These are phyloP conservation scores for Ochetophila trinervis DNA, from an alignment of 306 rosid genomes.

Conservation along the genomic window DNA sequence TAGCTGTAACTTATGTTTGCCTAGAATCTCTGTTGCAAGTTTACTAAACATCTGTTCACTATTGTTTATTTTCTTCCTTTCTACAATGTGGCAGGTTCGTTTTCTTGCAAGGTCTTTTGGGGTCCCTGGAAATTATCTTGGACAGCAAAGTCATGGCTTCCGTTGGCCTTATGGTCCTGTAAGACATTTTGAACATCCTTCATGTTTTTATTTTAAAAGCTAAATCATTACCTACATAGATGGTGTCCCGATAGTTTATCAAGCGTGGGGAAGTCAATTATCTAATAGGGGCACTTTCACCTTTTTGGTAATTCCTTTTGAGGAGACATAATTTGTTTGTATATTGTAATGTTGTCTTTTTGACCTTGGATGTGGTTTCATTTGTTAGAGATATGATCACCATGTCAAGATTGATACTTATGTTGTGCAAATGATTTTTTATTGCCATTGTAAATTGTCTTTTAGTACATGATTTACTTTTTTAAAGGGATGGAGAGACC, in stretches of 20 bases:
- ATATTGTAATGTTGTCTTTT: conserved; percentile 11
- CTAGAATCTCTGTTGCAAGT: conserved; percentile 14
- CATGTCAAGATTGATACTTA: conserved; percentile 11
- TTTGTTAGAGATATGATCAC: conserved; percentile 10
- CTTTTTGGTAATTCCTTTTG: neutral
- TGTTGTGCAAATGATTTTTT: conserved; percentile 12
- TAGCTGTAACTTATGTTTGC: neutral
- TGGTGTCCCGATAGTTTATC: neutral
- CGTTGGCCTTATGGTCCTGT: conserved; percentile 99
- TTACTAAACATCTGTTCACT: conserved; percentile 3
- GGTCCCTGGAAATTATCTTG: conserved; percentile 91
- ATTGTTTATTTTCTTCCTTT: conserved; percentile 1
- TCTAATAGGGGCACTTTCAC: conserved; percentile 7
- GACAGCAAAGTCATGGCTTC: conserved; percentile 95
- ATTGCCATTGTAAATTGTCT: neutral
- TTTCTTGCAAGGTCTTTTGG: conserved; percentile 91
- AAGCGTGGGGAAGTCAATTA: neutral
- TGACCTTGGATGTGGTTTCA: conserved; percentile 18
- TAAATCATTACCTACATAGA: neutral
- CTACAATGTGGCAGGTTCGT: conserved; percentile 64
- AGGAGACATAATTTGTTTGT: neutral
- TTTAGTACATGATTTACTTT: neutral
- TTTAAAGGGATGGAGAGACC: neutral
- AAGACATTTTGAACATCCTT: conserved; percentile 30
- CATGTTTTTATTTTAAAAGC: neutral